Base-by-base conservation (phyloP, 2,329 filamentous ascomycete genomes). In the Claviceps fusiformis region DNA sequence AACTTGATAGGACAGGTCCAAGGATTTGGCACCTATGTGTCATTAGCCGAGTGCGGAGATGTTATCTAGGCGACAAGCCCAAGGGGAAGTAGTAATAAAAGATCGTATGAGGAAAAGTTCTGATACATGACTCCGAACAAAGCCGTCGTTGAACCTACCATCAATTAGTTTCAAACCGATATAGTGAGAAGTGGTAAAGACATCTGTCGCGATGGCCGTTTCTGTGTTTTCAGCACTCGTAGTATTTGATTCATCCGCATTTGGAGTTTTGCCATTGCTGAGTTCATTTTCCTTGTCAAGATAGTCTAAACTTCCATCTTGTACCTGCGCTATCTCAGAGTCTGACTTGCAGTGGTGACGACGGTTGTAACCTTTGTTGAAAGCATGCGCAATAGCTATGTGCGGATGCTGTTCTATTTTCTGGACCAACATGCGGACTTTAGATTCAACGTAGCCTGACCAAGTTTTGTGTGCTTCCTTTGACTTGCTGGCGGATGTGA, bases 101-200 rank as follows among this genome's bases (percentile, higher is more conserved):
- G 44, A 1, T 47, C 35, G 29, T 19, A 9, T 17, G 24, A 39
- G 31, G 7, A 37, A 24, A 24, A 43, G 17, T 15, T 13, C 24
- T 53, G 13, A 48, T 17, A 48, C 6, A 53, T 53, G 8, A 27
- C 37, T 41, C 41, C 47, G 35, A 10, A 11, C 5, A 48, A 54
- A 31, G 27, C 27, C 13, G 8, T 35, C 33, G n/a, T 7, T 35
- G 39, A 44, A 73, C 80, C 67, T 77, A 89, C 88, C 85, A 74
- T 85, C 80, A 43, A 78, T 77, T 55, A 96, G 72, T 62, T 92
- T 86, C 50, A 97, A 77, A 41, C 93, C 93, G 65, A 98, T 89
- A 67, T 97, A 98, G 68, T 91, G 92, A 1, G 91, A 96, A 29
- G 89, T 90, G 0, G 92, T 97, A 67, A 88, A 95, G 33, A 97